A percentile compares a stretch with the other conserved stretches of the same genome.
These are phyloP conservation scores for Ilex asprella DNA, from an alignment of 257 asterid genomes.

Conservation along the genomic window DNA sequence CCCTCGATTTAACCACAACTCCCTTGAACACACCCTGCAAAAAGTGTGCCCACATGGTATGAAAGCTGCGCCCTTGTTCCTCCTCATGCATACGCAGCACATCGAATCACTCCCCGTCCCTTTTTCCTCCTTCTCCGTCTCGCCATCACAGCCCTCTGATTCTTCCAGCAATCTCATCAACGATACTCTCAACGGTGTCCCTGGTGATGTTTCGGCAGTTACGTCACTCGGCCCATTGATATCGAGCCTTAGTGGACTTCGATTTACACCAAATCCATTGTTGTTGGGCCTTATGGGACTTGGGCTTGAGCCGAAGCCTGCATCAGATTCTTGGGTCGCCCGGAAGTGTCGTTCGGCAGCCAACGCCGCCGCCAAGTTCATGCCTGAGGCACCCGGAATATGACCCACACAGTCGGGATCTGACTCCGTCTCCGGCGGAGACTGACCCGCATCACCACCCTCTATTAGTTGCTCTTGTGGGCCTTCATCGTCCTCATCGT, in stretches of 20 bases:
- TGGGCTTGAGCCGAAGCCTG: constrained; percentile 10
- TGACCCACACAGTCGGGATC: constrained; percentile 29
- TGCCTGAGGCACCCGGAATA: constrained; percentile 38
- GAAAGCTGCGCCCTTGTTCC: constrained; percentile 84
- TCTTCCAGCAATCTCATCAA: constrained; percentile 79
- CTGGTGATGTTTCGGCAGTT: constrained; percentile 12
- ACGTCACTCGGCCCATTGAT: neutral
- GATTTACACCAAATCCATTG: neutral
- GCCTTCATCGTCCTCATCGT: constrained; percentile 22
- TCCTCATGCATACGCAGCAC: constrained; percentile 98
- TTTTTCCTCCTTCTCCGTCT: constrained; percentile 11
- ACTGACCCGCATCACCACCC: constrained; percentile 5
- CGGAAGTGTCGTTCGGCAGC: constrained; percentile 71
- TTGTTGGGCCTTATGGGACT: constrained; percentile 11
- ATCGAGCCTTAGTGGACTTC: constrained; percentile 11
- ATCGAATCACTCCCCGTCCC: constrained; percentile 38
- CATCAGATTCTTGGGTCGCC: constrained; percentile 41
- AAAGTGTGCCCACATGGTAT: constrained; percentile 98
- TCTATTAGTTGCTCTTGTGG: constrained; percentile 15
- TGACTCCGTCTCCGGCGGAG: constrained; percentile 17
- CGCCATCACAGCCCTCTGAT: constrained; percentile 52
- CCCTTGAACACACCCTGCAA: constrained; percentile 92
- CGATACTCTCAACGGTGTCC: constrained; percentile 61
- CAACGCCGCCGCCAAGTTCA: constrained; percentile 82
- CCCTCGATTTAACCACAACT: constrained; percentile 84